Evolutionary conservation across 1,139 yeast genomes (phyloP).

Genomic region (Yamadazyma trypodendri): DNA sequence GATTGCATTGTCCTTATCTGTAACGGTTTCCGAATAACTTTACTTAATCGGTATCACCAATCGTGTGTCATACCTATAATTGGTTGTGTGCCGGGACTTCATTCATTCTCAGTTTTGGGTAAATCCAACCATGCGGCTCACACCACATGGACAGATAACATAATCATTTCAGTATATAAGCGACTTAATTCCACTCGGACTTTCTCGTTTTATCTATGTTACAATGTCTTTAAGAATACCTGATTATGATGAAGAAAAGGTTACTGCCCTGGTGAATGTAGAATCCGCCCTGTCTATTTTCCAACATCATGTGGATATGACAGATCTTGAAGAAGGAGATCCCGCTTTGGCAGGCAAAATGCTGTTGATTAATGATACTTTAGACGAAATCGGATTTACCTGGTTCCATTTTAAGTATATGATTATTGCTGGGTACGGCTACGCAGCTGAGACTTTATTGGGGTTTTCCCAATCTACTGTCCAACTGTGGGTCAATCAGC

Average conservation of each 20-base stretch:
- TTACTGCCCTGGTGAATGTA: not conserved
- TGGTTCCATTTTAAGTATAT: conserved; percentile 43
- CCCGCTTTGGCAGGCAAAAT: conserved; percentile 32
- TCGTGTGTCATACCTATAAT: too few species aligned
- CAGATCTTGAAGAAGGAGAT: conserved; percentile 25
- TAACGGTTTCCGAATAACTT: too few species aligned
- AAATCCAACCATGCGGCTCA: not conserved
- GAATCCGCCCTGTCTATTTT: not conserved
- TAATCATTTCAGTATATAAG: not conserved
- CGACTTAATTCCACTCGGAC: too few species aligned
- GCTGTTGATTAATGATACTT: conserved; percentile 41
- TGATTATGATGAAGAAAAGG: too few species aligned
- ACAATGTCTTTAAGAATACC: too few species aligned
- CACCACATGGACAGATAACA: not conserved
- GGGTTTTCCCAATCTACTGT: conserved; percentile 40
- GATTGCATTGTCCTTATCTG: too few species aligned
- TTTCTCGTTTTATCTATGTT: too few species aligned
- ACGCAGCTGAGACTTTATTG: conserved; percentile 22
- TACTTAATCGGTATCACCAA: too few species aligned
- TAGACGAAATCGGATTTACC: conserved; percentile 53
- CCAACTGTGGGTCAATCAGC: conserved; percentile 31
- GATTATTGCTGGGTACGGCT: conserved; percentile 22
- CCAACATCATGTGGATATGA: conserved; percentile 14
- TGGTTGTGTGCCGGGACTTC: too few species aligned
- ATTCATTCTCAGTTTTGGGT: not conserved